Base-by-base conservation (phyloP, 345 rosid genomes). In the Camelina laxa region DNA sequence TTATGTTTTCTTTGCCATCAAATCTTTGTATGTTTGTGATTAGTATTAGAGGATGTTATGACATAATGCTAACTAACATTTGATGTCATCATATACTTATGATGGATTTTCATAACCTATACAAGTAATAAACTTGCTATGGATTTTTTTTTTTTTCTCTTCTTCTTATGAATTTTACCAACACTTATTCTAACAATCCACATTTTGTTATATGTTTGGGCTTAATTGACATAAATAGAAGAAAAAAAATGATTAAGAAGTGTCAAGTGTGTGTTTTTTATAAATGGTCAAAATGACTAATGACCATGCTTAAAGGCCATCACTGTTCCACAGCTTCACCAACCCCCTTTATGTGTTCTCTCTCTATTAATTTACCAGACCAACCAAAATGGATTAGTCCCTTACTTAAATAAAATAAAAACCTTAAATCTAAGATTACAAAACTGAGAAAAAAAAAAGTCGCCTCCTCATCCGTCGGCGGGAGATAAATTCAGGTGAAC, bases 311-410 rank as follows among this genome's bases (percentile, higher is more conserved):
- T 57, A 14, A 48, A 70, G 50, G 73, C 48, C 50, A 56, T 35
- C 21, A 57, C 73, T 68, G n/a, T 54, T 54, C 55, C 38, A 44
- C 38, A 44, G 4, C 24, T 31, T 73, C 77, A 73, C 77, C 77
- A 55, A 65, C 71, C 58, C 70, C 58, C 24, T 42, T 39, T 72
- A 9, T 44, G 15, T 73, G 19, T 44, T 55, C 45, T 55, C 55
- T 54, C 33, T 62, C n/a, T 63, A 62, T 7, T 33, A 33, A 33
- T 7, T 7, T 33, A 33, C 36, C n/a, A 17, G 50, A 21, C 67
- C 60, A 60, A 17, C 67, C 69, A 27, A 61, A 61, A 50, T 16
- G 53, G 12, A 27, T 61, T 24, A 41, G 53, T 69, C 54, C 55
- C 49, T 48, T 50, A 22, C 12, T 30, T 35, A 33, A 30, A 19